Base-by-base conservation (phyloP, 371 early-diverging fungal genomes). In the Choanephora cucurbitarum region DNA sequence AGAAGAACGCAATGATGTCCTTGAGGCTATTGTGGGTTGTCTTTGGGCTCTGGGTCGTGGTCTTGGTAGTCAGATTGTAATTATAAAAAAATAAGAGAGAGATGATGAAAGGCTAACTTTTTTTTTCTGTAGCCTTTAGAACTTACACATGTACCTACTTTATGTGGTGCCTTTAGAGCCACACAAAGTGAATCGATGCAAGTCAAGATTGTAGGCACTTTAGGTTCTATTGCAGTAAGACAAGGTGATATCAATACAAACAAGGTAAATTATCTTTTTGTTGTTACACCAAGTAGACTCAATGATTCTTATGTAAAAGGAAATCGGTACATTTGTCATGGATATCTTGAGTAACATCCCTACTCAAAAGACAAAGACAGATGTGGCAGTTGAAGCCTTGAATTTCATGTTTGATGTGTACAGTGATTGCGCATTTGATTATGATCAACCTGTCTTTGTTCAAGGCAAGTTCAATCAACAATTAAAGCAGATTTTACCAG, bases 401-500 rank as follows among this genome's bases (percentile, higher is more conserved):
- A 91, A 95, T 56, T 87, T 88, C 40, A 68, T 96, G 28, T 95
- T 78, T 65, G 96, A 95, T 60, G 84, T 95, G 8, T 96, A 95
- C 67, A 85, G 84, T 31, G 97, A 96, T 62, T 82, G 75, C 39
- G 80, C 70, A 6, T 94, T 83, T 67, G 93, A 92, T 58, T 95
- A 95, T 60, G 94, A 96, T 67, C 61, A 57, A 33, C 88, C 91
- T 1, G 92, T 94, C 0, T 95, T 85, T 77, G 88, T 93, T 6
- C 69, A 83, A 33, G 82, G 82, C n/a, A 77, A 75, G 15, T 90
- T 84, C 49, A 68, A 89, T 33, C 56, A 65, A 15, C 76, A 72
- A 33, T 73, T 96, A 28, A 76, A 81, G 59, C 73, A 75, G 28
- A 52, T 85, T 37, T 57, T 80, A 19, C 79, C 81, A 31, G 64